Evolutionary conservation across 2,329 filamentous ascomycete genomes (phyloP).

Genomic region (Fusarium poae): DNA sequence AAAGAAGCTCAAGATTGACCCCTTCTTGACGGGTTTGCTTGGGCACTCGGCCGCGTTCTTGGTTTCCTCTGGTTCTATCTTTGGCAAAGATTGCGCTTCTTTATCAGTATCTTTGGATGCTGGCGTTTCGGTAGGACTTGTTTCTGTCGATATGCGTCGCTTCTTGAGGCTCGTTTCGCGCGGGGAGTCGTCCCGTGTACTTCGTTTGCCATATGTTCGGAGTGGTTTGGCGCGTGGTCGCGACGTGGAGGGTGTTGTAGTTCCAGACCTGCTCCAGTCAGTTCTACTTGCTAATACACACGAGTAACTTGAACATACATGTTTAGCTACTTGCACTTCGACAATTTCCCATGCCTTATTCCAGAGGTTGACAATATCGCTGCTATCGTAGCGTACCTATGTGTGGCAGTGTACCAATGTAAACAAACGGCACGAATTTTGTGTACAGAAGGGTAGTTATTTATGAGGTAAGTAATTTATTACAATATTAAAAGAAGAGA

Average conservation of each 20-base stretch:
- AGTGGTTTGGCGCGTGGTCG: slow-evolving; percentile 53
- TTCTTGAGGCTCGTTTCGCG: slow-evolving; percentile 45
- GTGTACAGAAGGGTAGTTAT: neutral
- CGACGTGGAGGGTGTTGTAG: slow-evolving; percentile 40
- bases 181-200: slow-evolving; percentile 46
- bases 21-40: slow-evolving; percentile 41
- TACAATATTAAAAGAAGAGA: neutral
- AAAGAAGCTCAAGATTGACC: slow-evolving; percentile 59
- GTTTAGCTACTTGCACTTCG: neutral
- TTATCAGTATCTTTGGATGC: neutral
- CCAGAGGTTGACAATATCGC: neutral
- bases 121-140: neutral
- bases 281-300: rapidly evolving
- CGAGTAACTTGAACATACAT: slow-evolving; percentile 11
- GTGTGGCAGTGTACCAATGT: neutral
- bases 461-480: neutral
- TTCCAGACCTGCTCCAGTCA: slow-evolving; percentile 51
- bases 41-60: neutral
- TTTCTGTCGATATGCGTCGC: slow-evolving; percentile 25
- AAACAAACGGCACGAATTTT: rapidly evolving
- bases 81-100: neutral
- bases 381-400: neutral
- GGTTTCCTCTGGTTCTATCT: neutral
- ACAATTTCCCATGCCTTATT: slow-evolving; percentile 20
- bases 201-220: slow-evolving; percentile 58